These are phyloP conservation scores for Yarrowia keelungensis DNA, from an alignment of 805 yeast genomes.

Conservation along the genomic window DNA sequence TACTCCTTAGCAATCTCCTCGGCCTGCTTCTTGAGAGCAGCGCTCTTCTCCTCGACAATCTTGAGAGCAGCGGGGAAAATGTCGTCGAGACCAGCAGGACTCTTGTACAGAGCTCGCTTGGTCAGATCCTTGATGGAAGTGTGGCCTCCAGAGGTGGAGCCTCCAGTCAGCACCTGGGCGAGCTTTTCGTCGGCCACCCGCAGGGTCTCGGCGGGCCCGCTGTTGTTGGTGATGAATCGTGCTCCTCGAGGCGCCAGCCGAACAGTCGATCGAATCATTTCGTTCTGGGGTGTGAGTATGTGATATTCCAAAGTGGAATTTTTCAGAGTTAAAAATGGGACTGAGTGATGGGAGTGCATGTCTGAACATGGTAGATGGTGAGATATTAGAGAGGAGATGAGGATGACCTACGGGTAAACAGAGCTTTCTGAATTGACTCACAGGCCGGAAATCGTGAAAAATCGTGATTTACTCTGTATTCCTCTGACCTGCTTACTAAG, in stretches of 20 bases:
- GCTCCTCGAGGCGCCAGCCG: slow-evolving; percentile 36
- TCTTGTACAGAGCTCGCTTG: slow-evolving; percentile 55
- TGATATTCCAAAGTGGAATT: slow-evolving; percentile 12
- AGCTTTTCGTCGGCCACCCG: slow-evolving; percentile 26
- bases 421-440: no score
- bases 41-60: slow-evolving; percentile 59
- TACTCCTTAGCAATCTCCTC: slow-evolving; percentile 50
- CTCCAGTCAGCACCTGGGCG: background rate
- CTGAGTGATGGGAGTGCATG: background rate
- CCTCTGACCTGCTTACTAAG: no score
- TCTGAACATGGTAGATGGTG: background rate
- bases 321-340: slow-evolving; percentile 24
- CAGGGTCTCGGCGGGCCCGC: slow-evolving; percentile 35
- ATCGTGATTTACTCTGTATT: no score
- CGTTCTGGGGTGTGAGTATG: slow-evolving; percentile 1
- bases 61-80: slow-evolving; percentile 75
- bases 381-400: background rate
- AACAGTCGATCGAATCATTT: slow-evolving; percentile 37
- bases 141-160: background rate
- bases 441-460: no score
- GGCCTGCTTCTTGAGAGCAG: slow-evolving; percentile 54
- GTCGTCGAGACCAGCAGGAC: slow-evolving; percentile 74
- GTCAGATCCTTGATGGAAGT: slow-evolving; percentile 28
- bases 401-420: no score
- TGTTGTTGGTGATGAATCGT: slow-evolving; percentile 34